phyloP scores from a whole-genome alignment of 805 yeast species.

The Novakomyces olei region DNA sequence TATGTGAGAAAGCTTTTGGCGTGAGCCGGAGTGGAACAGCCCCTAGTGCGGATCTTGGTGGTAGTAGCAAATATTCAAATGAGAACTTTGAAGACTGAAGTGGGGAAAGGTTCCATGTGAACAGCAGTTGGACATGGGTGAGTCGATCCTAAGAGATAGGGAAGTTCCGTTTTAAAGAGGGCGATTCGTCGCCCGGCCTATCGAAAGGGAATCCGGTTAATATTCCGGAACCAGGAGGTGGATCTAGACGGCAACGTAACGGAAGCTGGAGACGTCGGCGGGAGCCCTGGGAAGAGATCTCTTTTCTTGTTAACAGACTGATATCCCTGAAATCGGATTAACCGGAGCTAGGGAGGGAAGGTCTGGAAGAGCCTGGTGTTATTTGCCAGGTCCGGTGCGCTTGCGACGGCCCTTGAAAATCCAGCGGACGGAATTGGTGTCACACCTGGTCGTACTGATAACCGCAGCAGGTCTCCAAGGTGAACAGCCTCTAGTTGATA shows the following conservation, averaged over 20 bases:
- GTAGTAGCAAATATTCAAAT: conserved; percentile 23
- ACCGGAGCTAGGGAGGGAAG: conserved; percentile 21
- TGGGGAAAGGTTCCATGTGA: conserved; percentile 24
- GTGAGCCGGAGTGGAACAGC: conserved; percentile 22
- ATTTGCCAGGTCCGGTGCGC: conserved; percentile 21
- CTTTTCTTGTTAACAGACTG: conserved; percentile 22
- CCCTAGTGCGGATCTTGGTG: conserved; percentile 24
- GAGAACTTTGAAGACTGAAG: conserved; percentile 24
- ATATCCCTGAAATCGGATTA: conserved; percentile 23
- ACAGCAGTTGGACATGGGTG: conserved; percentile 24
- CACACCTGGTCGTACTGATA: conserved; percentile 24
- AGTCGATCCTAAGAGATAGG: conserved; percentile 24
- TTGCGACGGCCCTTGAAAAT: conserved; percentile 22
- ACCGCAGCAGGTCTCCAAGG: conserved; percentile 27
- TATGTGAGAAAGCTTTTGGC: conserved; percentile 22
- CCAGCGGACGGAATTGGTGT: conserved; percentile 21
- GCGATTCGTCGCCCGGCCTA: conserved; percentile 18
- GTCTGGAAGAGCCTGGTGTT: conserved; percentile 21
- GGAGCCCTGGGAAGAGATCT: conserved; percentile 24
- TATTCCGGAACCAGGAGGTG: conserved; percentile 24
- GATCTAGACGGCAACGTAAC: conserved; percentile 23
- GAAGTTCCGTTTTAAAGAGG: conserved; percentile 20
- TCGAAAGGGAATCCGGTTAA: conserved; percentile 25
- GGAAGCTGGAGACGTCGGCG: conserved; percentile 23
- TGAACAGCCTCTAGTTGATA: conserved; percentile 25